A percentile compares a stretch with the other conserved stretches of the same genome.
Evolutionary conservation across 768 basidiomycete genomes (phyloP).

Genomic region (Trichaptum fuscoviolaceum): DNA sequence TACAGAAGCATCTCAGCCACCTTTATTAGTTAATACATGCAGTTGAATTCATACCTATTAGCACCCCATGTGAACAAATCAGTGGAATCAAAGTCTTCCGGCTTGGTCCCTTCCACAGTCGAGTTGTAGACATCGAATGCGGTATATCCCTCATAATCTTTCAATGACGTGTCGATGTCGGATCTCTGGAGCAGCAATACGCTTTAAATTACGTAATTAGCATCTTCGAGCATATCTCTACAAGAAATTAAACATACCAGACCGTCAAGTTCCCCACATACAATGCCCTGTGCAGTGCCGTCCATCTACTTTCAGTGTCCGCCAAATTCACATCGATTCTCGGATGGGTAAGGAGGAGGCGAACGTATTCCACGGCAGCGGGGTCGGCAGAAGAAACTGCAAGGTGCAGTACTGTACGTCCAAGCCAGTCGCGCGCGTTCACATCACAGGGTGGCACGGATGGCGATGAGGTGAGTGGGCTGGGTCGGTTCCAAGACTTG

Average conservation of each 20-base stretch:
- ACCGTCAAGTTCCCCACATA: conserved; percentile 73
- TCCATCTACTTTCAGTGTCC: conserved; percentile 88
- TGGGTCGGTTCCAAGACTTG: conserved; percentile 15
- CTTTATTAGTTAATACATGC: neutral
- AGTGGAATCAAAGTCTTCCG: conserved; percentile 30
- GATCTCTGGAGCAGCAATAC: conserved; percentile 67
- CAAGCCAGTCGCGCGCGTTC: conserved; percentile 67
- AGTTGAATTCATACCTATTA: conserved; percentile 49
- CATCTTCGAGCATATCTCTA: conserved; percentile 7
- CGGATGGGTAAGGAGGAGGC: conserved; percentile 70
- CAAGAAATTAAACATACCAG: conserved; percentile 41
- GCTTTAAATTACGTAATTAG: conserved; percentile 33
- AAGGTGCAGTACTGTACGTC: conserved; percentile 78
- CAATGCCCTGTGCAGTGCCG: conserved; percentile 81
- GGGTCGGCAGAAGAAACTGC: conserved; percentile 62
- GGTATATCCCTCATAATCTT: conserved; percentile 86
- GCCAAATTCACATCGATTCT: conserved; percentile 70
- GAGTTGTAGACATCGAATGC: conserved; percentile 93
- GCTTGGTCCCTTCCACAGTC: conserved; percentile 72
- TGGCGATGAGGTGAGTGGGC: neutral
- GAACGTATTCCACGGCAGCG: conserved; percentile 68
- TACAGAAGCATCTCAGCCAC: conserved; percentile 18
- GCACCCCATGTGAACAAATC: conserved; percentile 88
- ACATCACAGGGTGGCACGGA: conserved; percentile 40
- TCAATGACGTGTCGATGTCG: conserved; percentile 67